These are phyloP conservation scores for Daldinia eschscholtzii DNA, from an alignment of 2,329 filamentous ascomycete species.

Conservation along the genomic window DNA sequence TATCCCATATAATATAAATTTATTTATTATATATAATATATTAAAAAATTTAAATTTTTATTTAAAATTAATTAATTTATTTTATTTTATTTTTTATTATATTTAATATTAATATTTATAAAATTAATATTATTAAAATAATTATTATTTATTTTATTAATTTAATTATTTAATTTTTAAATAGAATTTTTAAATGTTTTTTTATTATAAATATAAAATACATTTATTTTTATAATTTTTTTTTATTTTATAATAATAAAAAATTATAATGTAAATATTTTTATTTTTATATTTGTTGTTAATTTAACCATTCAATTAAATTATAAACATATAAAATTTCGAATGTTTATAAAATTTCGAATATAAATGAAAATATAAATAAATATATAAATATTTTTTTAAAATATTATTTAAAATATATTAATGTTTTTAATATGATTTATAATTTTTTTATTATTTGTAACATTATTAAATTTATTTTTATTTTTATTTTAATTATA, in stretches of 20 bases:
- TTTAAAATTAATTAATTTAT: neutral
- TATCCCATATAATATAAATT: conserved; percentile 2
- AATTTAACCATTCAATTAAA: neutral
- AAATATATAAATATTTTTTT: too few relatives aligned
- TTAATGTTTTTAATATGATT: too few relatives aligned
- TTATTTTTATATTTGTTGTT: neutral
- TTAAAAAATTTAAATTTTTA: neutral
- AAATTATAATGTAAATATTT: neutral
- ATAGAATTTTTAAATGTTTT: neutral
- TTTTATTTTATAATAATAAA: neutral
- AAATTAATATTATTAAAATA: neutral
- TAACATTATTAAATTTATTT: too few relatives aligned
- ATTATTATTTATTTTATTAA: neutral
- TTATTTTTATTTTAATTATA: too few relatives aligned
- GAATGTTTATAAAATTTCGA: too few relatives aligned
- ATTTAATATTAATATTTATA: conserved; percentile 2
- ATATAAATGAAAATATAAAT: too few relatives aligned
- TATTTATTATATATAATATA: neutral
- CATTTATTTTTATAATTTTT: neutral
- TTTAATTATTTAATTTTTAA: neutral
- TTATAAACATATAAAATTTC: neutral
- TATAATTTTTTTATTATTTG: too few relatives aligned
- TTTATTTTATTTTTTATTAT: neutral
- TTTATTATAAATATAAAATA: neutral
- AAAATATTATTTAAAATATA: too few relatives aligned